Conservation (phyloP, 106 monocot genomes). For the Amphibolis antarctica region DNA sequence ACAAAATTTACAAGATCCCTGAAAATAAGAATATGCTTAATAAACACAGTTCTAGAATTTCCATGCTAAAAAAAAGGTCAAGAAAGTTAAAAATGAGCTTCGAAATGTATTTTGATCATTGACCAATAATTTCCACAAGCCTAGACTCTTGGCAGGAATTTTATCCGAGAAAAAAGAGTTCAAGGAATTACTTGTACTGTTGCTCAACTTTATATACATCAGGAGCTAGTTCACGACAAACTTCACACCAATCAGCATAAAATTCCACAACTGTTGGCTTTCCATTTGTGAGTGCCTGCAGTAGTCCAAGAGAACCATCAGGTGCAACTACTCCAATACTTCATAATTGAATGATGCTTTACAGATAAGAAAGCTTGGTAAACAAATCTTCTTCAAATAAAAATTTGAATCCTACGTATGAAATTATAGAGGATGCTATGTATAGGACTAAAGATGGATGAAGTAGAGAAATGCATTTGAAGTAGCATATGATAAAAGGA, state of each 20-base stretch:
- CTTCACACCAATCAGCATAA: slow-evolving; percentile 98
- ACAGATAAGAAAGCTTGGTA: too few relatives aligned
- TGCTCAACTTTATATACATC: slow-evolving; percentile 80
- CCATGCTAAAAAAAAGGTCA: background rate
- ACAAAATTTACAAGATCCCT: slow-evolving; percentile 89
- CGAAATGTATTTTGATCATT: background rate
- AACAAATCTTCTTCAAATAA: too few relatives aligned
- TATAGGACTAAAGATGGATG: too few relatives aligned
- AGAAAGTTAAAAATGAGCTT: background rate
- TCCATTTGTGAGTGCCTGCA: slow-evolving; percentile 82
- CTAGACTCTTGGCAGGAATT: too few relatives aligned
- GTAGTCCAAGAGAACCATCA: too few relatives aligned
- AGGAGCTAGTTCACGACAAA: slow-evolving; percentile 82
- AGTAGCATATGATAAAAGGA: too few relatives aligned
- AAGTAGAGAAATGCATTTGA: too few relatives aligned
- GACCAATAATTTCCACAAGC: too few relatives aligned
- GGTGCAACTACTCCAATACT: too few relatives aligned
- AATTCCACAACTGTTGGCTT: slow-evolving; percentile 86
- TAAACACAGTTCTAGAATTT: background rate
- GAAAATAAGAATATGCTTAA: background rate
- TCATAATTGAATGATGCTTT: too few relatives aligned
- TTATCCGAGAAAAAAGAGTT: background rate
- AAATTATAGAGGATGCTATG: too few relatives aligned
- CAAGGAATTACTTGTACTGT: slow-evolving; percentile 51
- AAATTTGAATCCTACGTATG: too few relatives aligned